Conservation (phyloP, 2,329 filamentous ascomycete species). For the Aureobasidium zeae region DNA sequence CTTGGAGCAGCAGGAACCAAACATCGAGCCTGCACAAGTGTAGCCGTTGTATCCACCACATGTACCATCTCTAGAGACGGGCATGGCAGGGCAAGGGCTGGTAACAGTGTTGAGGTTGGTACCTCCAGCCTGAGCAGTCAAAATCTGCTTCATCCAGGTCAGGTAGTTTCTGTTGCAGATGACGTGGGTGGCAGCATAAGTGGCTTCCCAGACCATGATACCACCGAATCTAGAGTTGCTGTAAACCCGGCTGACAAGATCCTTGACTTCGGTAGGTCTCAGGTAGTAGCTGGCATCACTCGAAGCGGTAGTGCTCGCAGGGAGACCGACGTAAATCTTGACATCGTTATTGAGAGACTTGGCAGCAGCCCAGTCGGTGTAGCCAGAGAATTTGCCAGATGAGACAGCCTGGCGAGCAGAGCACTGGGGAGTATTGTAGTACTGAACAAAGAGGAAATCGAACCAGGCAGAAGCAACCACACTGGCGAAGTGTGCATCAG, state of each 20-base stretch:
- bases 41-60: conserved; percentile 17
- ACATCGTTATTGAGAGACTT: conserved; percentile 34
- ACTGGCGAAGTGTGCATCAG: conserved; percentile 36
- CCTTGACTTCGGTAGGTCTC: conserved; percentile 36
- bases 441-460: conserved; percentile 39
- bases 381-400: conserved; percentile 34
- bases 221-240: conserved; percentile 43
- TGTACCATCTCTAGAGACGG: conserved; percentile 18
- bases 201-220: conserved; percentile 52
- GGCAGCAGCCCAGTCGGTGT: conserved; percentile 36
- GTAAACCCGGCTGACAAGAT: conserved; percentile 37
- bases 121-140: conserved; percentile 23
- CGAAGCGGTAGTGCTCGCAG: conserved; percentile 23
- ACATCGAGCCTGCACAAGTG: conserved; percentile 18
- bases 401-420: conserved; percentile 35
- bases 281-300: conserved; percentile 37
- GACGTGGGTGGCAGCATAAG: conserved; percentile 38
- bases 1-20: conserved; percentile 17
- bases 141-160: conserved; percentile 40
- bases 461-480: conserved; percentile 34
- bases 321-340: conserved; percentile 48
- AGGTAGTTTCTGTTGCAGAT: conserved; percentile 38
- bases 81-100: conserved; percentile 12
- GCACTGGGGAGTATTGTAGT: conserved; percentile 40
- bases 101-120: conserved; percentile 17